Conservation (phyloP, 371 early-diverging fungal species). For the Syncephalastrum contaminatum region DNA sequence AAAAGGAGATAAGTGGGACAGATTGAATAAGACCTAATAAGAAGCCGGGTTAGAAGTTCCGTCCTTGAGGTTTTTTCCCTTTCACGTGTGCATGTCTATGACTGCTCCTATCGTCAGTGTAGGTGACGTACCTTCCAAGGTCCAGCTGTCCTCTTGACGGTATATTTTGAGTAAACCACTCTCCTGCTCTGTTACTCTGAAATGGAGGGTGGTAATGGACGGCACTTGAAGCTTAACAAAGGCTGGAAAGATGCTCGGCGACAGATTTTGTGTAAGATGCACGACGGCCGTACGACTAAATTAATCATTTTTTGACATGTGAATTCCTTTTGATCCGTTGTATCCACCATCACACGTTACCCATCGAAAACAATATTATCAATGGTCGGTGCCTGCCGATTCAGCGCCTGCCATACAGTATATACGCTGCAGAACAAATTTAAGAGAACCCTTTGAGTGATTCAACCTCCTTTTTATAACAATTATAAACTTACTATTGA, state of each 20-base stretch:
- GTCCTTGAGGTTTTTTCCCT: no score
- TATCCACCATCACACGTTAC: constrained; percentile 23
- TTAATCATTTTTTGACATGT: constrained; percentile 1
- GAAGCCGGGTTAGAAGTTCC: background rate
- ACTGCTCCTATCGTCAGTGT: background rate
- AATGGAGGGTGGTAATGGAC: constrained; percentile 46
- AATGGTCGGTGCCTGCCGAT: constrained; percentile 55
- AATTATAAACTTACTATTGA: constrained; percentile 34
- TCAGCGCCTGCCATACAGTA: constrained; percentile 62
- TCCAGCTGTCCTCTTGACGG: constrained; percentile 58
- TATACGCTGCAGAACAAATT: constrained; percentile 40
- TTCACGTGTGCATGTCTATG: background rate
- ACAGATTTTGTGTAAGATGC: constrained; percentile 43
- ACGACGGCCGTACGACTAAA: constrained; percentile 50
- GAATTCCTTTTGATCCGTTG: constrained; percentile 3
- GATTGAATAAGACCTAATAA: constrained; percentile 53
- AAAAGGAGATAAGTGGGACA: constrained; percentile 62
- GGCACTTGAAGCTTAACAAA: constrained; percentile 48
- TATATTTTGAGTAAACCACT: constrained; percentile 47
- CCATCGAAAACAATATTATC: constrained; percentile 59
- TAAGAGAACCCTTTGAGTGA: background rate
- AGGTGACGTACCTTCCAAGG: constrained; percentile 37
- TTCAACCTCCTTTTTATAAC: background rate
- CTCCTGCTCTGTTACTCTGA: constrained; percentile 40
- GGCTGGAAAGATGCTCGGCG: constrained; percentile 51